Conservation (phyloP, 805 yeast genomes). For the Barnettozyma populi region DNA sequence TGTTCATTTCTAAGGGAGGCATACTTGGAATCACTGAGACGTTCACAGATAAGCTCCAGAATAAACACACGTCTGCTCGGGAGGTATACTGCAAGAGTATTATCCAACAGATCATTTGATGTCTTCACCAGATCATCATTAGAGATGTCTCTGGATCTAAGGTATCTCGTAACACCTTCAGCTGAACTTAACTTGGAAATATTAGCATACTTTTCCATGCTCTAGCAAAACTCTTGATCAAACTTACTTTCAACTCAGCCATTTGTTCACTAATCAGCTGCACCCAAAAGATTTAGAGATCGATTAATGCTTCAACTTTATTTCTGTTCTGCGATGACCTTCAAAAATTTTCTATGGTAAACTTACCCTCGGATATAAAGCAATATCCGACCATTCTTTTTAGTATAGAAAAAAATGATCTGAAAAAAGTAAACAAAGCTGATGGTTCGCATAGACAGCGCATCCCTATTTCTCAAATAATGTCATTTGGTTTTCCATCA, state of each 20-base stretch:
- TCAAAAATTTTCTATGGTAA: conserved; percentile 8
- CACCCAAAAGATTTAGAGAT: background rate
- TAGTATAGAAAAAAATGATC: background rate
- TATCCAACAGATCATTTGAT: conserved; percentile 31
- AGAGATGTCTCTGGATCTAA: conserved; percentile 48
- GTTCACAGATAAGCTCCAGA: conserved; percentile 53
- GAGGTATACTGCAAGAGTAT: conserved; percentile 34
- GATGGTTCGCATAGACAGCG: background rate
- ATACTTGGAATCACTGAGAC: conserved; percentile 47
- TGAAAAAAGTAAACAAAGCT: background rate
- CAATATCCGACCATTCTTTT: background rate
- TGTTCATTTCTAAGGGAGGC: conserved; percentile 37
- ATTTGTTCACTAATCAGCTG: background rate
- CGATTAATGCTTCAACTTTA: background rate
- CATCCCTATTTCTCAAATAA: background rate
- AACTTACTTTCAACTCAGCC: background rate
- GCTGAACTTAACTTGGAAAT: conserved; percentile 26
- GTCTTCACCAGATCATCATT: conserved; percentile 37
- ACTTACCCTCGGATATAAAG: background rate
- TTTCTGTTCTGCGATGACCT: conserved; percentile 15
- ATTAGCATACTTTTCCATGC: too few relatives aligned
- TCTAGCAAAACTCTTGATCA: too few relatives aligned
- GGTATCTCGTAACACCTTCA: conserved; percentile 46
- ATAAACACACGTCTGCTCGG: conserved; percentile 54
- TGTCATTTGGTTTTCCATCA: background rate